Evolutionary conservation across 208 protist genomes (phyloP).

Genomic region (Blastocrithidia nonstop): DNA sequence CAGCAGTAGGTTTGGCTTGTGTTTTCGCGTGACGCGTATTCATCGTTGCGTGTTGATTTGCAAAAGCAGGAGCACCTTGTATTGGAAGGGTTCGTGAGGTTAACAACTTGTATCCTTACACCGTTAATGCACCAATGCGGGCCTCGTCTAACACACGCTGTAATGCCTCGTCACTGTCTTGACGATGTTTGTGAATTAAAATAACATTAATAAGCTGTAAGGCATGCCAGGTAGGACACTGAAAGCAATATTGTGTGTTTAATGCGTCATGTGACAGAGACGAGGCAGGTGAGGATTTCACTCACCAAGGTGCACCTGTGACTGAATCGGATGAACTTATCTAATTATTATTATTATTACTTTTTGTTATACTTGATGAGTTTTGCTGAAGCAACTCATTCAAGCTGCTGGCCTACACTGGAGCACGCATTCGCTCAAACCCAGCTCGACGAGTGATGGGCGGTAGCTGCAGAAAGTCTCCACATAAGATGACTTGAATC

Average conservation of each 20-base stretch:
- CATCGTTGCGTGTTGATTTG: not conserved
- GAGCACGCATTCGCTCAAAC: no score
- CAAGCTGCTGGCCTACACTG: no score
- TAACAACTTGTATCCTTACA: not conserved
- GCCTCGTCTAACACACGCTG: constrained; percentile 41
- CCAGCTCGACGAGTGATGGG: constrained; percentile 14
- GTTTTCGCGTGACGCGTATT: no score
- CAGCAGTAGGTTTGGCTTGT: no score
- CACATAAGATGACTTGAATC: constrained; percentile 81
- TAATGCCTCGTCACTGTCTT: constrained; percentile 21
- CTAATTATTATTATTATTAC: no score
- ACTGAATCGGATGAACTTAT: no score
- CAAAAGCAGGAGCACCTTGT: not conserved
- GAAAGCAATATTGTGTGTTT: constrained; percentile 35
- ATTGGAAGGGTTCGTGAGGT: constrained; percentile 3
- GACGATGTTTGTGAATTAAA: constrained; percentile 19
- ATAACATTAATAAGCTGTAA: constrained; percentile 19
- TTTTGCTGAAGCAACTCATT: no score
- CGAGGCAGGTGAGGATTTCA: not conserved
- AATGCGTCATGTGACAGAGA: no score
- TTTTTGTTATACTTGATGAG: no score
- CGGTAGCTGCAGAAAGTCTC: constrained; percentile 86
- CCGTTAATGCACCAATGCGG: constrained; percentile 18
- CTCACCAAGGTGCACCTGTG: no score
- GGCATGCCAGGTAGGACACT: constrained; percentile 17